Evolutionary conservation across 352 stramenopile species (phyloP).

Genomic region (Elongisporangium anandrum): DNA sequence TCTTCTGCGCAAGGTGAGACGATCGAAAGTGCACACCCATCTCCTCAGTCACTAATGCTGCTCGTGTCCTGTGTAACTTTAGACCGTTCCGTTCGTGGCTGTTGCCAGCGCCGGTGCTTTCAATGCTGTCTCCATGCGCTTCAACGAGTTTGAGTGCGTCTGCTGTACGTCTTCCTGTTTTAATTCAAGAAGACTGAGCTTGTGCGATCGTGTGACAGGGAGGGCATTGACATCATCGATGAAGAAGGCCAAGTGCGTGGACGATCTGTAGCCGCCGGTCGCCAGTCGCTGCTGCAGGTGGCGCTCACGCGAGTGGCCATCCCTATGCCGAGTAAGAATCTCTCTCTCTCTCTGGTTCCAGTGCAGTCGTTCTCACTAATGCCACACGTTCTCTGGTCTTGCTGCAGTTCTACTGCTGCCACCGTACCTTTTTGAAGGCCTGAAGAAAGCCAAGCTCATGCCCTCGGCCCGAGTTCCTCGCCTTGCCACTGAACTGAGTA

Average conservation of each 20-base stretch:
- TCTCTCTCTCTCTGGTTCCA: background rate
- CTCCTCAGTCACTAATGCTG: background rate
- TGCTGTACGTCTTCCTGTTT: background rate
- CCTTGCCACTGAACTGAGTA: constrained; percentile 74
- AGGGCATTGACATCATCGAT: constrained; percentile 83
- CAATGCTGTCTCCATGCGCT: constrained; percentile 87
- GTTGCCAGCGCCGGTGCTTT: constrained; percentile 79
- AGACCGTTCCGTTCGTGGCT: constrained; percentile 84
- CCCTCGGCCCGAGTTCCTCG: constrained; percentile 62
- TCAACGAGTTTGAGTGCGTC: constrained; percentile 79
- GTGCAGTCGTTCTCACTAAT: background rate
- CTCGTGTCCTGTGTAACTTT: background rate
- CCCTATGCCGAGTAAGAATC: constrained; percentile 69
- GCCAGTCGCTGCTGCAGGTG: constrained; percentile 76
- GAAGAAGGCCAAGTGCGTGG: constrained; percentile 71
- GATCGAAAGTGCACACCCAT: background rate
- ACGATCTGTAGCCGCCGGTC: constrained; percentile 72
- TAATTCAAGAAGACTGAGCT: too few relatives aligned
- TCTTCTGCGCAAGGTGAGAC: constrained; percentile 53
- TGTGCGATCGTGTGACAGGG: constrained; percentile 21
- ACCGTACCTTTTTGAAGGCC: constrained; percentile 73
- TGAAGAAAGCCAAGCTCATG: constrained; percentile 76
- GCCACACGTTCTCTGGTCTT: background rate
- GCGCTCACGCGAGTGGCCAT: constrained; percentile 74
- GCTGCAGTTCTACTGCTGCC: constrained; percentile 67